Evolutionary conservation across 345 rosid species (phyloP).

Genomic region (Eucalyptus erythrocorys): DNA sequence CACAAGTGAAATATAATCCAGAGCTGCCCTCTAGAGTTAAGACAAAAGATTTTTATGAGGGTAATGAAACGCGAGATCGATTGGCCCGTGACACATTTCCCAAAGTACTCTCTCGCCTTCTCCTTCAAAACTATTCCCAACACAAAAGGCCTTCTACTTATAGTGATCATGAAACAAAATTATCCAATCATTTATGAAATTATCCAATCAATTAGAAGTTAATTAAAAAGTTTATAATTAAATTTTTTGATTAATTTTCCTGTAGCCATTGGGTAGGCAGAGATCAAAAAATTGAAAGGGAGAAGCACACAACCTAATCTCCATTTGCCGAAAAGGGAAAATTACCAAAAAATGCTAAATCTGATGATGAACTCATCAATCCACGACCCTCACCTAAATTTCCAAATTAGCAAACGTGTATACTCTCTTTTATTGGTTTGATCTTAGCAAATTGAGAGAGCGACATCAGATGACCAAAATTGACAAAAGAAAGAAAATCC

Average conservation of each 20-base stretch:
- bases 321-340: no score
- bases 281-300: rapidly evolving
- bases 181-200: rapidly evolving
- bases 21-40: no score
- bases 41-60: no score
- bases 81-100: no score
- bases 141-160: neutral
- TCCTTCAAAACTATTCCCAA: neutral
- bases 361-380: rapidly evolving
- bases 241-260: neutral
- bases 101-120: no score
- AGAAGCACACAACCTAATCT: neutral
- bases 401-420: neutral
- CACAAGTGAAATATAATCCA: no score
- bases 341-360: no score
- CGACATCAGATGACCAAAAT: neutral
- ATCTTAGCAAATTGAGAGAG: neutral
- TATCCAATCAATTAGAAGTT: rapidly evolving
- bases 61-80: no score
- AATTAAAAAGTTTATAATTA: no score
- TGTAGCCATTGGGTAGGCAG: neutral
- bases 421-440: neutral
- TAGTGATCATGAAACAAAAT: rapidly evolving
- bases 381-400: rapidly evolving
- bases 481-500: neutral